These are phyloP conservation scores for Cryptosporidium canis DNA, from an alignment of 169 alveolate genomes.

Conservation along the genomic window DNA sequence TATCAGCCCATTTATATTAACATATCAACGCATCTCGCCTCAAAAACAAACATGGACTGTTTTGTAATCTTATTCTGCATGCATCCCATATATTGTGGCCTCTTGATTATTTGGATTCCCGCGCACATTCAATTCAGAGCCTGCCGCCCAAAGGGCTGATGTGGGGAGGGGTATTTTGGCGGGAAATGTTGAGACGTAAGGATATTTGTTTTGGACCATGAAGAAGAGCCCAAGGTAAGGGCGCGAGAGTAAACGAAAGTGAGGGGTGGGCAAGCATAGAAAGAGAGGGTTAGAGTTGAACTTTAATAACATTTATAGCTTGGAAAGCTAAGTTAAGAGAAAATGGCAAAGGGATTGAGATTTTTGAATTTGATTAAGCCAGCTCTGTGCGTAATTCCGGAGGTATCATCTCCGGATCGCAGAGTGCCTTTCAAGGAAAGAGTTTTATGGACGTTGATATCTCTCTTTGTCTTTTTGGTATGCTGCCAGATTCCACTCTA, in stretches of 20 bases:
- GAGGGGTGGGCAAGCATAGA: conserved; percentile 36
- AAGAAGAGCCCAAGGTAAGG: conserved; percentile 8
- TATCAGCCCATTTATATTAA: background rate
- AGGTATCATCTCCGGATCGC: conserved; percentile 95
- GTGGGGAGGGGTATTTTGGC: conserved; percentile 6
- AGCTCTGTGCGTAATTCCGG: conserved; percentile 96
- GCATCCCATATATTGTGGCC: too few species aligned
- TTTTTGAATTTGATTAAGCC: conserved; percentile 95
- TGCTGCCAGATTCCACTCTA: conserved; percentile 98
- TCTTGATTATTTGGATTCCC: too few species aligned
- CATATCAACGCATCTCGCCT: too few species aligned
- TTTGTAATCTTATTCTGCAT: too few species aligned
- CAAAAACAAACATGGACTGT: too few species aligned
- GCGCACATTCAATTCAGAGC: background rate
- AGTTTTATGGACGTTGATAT: conserved; percentile 97
- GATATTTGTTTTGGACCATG: conserved; percentile 20
- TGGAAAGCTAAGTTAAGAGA: background rate
- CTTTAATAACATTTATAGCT: background rate
- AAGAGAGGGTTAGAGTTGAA: background rate
- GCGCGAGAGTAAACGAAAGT: conserved; percentile 34
- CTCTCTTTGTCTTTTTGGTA: conserved; percentile 94
- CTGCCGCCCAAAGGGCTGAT: background rate
- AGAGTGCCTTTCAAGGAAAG: conserved; percentile 95
- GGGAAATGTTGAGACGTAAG: conserved; percentile 28
- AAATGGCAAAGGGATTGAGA: conserved; percentile 77